Base-by-base conservation (phyloP, 805 yeast genomes). In the Pichia californica region DNA sequence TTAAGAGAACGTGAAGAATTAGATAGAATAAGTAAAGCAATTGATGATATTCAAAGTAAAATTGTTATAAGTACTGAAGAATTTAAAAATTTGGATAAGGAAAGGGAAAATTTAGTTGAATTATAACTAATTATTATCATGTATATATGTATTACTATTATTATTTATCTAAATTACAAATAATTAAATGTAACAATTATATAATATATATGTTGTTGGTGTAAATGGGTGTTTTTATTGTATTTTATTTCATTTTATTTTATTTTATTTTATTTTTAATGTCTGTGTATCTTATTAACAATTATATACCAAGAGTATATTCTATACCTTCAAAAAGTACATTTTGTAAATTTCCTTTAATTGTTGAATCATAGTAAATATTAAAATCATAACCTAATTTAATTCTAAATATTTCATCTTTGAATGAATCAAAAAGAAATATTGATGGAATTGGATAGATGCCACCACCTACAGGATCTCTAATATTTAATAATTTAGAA, bases 1-100 rank as follows among this genome's bases (percentile, higher is more conserved):
- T 76, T 78, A 52, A 64, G 81, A 8, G 93, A 84, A 56, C 64
- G 66, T 31, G 86, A 83, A 50, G 91, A 83, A 56, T 52, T 80
- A 30, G 80, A 74, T 43, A 63, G 85, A 45, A 62, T 81, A 15
- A 66, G 73, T 7, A 63, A 58, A 31, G 68, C 64, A 2, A 36
- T 62, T 8, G 52, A 49, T 14, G 55, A 57, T 31, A 62, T 67
- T 16, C 36, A 46, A 19, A 48, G 49, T n/a, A 55, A 58, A 43
- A 43, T 58, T 15, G 56, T 56, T 14, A 32, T 33, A 14, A 56
- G 55, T 42, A 50, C 54, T 26, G 43, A 38, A 26, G 58, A 55
- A 36, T 60, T 65, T 31, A 54, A 52, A 26, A 49, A 49, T 16
- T 44, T 64, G 36, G 66, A 65, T 38, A 49, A 46, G 18, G 64